These are phyloP conservation scores for Chimonanthus salicifolius DNA, from an alignment of 164 flowering plant species.

Conservation along the genomic window DNA sequence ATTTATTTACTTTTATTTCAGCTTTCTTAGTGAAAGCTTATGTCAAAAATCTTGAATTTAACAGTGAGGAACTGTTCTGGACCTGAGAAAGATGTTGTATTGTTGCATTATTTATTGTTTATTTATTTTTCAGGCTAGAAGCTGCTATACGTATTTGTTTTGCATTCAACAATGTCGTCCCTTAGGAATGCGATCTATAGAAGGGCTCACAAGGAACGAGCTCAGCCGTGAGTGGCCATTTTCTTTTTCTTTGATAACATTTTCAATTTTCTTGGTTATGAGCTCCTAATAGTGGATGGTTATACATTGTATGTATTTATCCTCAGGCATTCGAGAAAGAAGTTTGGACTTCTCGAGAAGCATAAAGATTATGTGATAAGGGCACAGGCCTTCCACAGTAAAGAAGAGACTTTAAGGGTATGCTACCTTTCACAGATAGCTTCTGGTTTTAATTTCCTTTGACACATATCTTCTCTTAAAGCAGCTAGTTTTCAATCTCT, in stretches of 20 bases:
- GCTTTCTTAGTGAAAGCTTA: too few relatives aligned
- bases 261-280: not conserved
- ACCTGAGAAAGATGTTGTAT: too few relatives aligned
- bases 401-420: constrained; percentile 68
- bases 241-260: not conserved
- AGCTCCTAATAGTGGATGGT: not conserved
- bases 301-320: constrained; percentile 5
- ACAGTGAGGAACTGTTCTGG: too few relatives aligned
- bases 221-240: constrained; percentile 67
- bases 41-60: too few relatives aligned
- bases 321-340: constrained; percentile 46
- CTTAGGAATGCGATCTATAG: constrained; percentile 60
- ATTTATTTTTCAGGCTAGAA: not conserved
- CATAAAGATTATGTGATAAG: constrained; percentile 87
- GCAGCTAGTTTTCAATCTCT: not conserved
- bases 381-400: constrained; percentile 58
- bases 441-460: not conserved
- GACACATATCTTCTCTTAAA: not conserved
- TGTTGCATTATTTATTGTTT: too few relatives aligned
- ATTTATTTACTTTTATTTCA: too few relatives aligned
- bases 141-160: not conserved
- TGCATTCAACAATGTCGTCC: constrained; percentile 51
- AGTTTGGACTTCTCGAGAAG: constrained; percentile 78
- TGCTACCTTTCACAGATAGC: not conserved
- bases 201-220: constrained; percentile 77